Conservation (phyloP, 2,329 filamentous ascomycete genomes). For the Cladobotryum protrusum region DNA sequence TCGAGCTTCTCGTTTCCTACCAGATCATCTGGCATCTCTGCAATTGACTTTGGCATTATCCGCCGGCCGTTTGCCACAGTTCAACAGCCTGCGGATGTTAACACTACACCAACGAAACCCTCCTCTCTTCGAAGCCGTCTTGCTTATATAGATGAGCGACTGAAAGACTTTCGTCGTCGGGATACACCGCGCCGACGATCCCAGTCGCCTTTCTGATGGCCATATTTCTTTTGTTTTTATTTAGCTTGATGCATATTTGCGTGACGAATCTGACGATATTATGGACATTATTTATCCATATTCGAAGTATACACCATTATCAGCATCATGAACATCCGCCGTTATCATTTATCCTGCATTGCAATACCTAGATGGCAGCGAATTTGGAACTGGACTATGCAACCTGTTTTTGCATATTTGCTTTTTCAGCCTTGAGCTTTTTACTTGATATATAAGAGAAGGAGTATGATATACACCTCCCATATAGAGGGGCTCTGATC, state of each 20-base stretch:
- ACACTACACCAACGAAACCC: slow-evolving; percentile 30
- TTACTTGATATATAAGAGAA: not conserved
- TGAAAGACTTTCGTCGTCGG: slow-evolving; percentile 47
- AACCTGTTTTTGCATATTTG: not conserved
- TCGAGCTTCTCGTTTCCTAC: slow-evolving; percentile 57
- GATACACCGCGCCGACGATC: slow-evolving; percentile 37
- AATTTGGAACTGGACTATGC: not conserved
- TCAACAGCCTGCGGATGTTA: slow-evolving; percentile 38
- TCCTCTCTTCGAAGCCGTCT: slow-evolving; percentile 43
- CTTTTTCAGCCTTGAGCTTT: not conserved
- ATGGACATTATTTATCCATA: not conserved
- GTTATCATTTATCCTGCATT: not conserved
- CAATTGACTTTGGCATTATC: slow-evolving; percentile 38
- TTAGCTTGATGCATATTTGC: slow-evolving; percentile 3
- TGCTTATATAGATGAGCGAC: slow-evolving; percentile 53
- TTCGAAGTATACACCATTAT: not conserved
- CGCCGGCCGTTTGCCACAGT: slow-evolving; percentile 52
- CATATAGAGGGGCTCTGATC: slow-evolving; percentile 6
- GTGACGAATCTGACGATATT: slow-evolving; percentile 7
- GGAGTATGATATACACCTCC: not conserved
- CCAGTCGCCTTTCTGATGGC: slow-evolving; percentile 41
- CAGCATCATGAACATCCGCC: not conserved
- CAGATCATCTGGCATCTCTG: slow-evolving; percentile 42
- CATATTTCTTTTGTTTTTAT: slow-evolving; percentile 15
- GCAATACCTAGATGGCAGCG: not conserved